phyloP scores from a whole-genome alignment of 352 stramenopile species.

The Phytophthora crassamura region DNA sequence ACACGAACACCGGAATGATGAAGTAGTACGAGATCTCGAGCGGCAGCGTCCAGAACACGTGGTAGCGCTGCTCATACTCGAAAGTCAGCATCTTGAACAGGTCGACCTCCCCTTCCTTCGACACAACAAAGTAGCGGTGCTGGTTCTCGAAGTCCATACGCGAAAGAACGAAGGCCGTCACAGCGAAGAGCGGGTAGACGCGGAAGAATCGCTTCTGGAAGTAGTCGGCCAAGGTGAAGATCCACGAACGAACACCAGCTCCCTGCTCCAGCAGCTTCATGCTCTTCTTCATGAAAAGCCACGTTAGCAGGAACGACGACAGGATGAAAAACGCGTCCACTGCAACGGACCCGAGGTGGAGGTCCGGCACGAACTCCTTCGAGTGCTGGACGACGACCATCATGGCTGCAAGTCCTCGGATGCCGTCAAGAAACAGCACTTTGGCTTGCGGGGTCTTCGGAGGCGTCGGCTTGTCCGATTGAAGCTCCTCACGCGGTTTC shows the following conservation, averaged over 20 bases:
- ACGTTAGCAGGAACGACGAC: too few species aligned
- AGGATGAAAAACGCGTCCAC: too few species aligned
- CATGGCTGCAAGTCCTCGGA: conserved; percentile 48
- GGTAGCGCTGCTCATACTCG: conserved; percentile 36
- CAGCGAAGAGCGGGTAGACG: conserved; percentile 60
- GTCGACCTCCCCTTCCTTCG: conserved; percentile 29
- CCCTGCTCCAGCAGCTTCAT: conserved; percentile 34
- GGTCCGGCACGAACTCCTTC: conserved; percentile 15
- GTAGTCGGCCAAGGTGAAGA: conserved; percentile 43
- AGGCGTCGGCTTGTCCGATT: background rate
- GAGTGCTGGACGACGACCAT: conserved; percentile 38
- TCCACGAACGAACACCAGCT: conserved; percentile 22
- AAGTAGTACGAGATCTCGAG: conserved; percentile 53
- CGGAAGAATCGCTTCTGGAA: conserved; percentile 60
- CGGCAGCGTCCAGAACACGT: conserved; percentile 62
- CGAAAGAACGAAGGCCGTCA: conserved; percentile 37
- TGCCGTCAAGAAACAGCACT: conserved; percentile 43
- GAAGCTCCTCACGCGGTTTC: conserved; percentile 12
- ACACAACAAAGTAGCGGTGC: conserved; percentile 37
- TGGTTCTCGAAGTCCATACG: conserved; percentile 37
- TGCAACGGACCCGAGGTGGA: conserved; percentile 39
- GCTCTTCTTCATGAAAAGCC: too few species aligned
- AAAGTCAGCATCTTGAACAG: conserved; percentile 49
- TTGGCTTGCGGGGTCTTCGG: conserved; percentile 9
- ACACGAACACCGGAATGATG: too few species aligned